Conservation (phyloP, 2,329 filamentous ascomycete species). For the Sarocladium brachiariae region DNA sequence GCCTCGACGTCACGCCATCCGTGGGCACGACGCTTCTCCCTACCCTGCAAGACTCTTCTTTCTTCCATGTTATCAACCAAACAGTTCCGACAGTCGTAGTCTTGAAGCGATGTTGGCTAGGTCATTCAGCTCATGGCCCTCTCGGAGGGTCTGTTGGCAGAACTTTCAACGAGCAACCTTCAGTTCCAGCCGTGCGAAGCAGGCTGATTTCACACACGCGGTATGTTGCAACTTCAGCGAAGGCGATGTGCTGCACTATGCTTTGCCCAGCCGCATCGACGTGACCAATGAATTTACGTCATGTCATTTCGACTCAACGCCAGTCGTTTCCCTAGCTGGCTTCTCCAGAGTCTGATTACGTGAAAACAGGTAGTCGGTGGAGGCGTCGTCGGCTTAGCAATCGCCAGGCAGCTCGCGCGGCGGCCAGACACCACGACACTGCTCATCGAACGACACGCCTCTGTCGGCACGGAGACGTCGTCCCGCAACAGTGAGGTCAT, state of each 20-base stretch:
- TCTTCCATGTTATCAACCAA: background rate
- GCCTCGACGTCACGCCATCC: background rate
- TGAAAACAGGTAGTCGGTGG: slow-evolving; percentile 45
- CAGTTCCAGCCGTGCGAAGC: slow-evolving; percentile 25
- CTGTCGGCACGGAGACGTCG: slow-evolving; percentile 77
- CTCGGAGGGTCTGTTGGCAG: background rate
- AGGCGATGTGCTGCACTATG: slow-evolving; percentile 4
- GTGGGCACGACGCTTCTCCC: background rate
- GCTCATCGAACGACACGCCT: slow-evolving; percentile 71
- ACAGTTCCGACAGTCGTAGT: background rate
- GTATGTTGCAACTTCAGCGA: slow-evolving; percentile 22
- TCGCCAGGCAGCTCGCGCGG: slow-evolving; percentile 66
- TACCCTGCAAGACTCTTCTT: background rate
- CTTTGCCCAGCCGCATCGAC: background rate
- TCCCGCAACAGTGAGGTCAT: slow-evolving; percentile 94
- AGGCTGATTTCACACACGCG: slow-evolving; percentile 40
- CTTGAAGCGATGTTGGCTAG: slow-evolving; percentile 11
- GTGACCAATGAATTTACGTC: no score
- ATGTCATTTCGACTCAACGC: no score
- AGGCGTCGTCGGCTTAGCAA: slow-evolving; percentile 70
- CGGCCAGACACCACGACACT: slow-evolving; percentile 58
- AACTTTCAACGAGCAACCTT: slow-evolving; percentile 21
- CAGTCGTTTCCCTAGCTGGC: no score
- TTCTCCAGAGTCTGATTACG: background rate
- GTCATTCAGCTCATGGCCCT: background rate